Base-by-base conservation (phyloP, 495 filamentous ascomycete species). In the Aspergillus kassunensis region DNA sequence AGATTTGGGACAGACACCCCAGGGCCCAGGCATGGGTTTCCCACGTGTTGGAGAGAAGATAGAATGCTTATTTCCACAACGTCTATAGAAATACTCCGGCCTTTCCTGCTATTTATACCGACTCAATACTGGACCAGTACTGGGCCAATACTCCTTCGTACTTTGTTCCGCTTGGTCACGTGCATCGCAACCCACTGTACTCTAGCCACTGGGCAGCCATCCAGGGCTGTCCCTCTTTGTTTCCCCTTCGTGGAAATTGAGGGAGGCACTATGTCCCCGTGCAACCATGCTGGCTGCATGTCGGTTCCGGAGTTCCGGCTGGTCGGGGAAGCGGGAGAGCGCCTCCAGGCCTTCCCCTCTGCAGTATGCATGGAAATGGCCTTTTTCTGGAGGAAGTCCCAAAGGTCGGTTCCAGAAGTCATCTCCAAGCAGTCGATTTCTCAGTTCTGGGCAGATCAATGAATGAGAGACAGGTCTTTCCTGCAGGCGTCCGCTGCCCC, bases 261-360 rank as follows among this genome's bases (percentile, higher is more conserved):
- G 21, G 42, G 24, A 34, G 44, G 8, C 33, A 53, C 53, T 48
- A 54, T 52, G 48, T 53, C 48, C 36, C 24, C 39, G 54, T 55
- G 49, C 49, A 35, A 58, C 53, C 29, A 44, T 45, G 31, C 27
- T 49, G 49, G 41, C 49, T 53, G 51, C 56, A 55, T 51, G 31
- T 50, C 44, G 51, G 43, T 50, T 54, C 54, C 44, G 48, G 44
- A 35, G 54, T 53, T 63, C 60, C 54, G 54, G 54, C 54, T 63
- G 60, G 60, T 47, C 60, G 56, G 60, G 56, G 60, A 59, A 58
- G 51, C 50, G 56, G 41, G 54, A 53, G 54, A 49, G 45, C 40
- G 47, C 44, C 42, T 37, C 54, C 24, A 53, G 47, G 18, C n/a
- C n/a, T n/a, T n/a, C n/a, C n/a, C n/a, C n/a, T 58, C 56, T 63